A percentile compares a stretch with the other conserved stretches of the same genome.
phyloP scores from a whole-genome alignment of 2,329 filamentous ascomycete genomes.

The Phialophora chinensis region DNA sequence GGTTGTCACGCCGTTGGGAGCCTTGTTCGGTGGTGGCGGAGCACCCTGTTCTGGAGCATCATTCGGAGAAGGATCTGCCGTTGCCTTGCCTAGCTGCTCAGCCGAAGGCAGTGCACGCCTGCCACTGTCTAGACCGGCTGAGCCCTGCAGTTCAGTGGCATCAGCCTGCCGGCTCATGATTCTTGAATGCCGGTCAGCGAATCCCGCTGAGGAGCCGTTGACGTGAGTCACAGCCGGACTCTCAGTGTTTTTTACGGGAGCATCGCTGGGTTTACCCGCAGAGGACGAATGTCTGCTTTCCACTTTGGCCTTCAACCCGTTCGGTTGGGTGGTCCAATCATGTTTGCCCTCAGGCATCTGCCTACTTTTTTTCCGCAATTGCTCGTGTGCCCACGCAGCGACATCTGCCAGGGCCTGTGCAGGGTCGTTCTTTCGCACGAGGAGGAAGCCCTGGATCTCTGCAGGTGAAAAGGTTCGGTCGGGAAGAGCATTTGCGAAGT shows the following conservation, averaged over 20 bases:
- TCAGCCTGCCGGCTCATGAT: background rate
- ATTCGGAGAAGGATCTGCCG: background rate
- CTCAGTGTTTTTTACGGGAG: background rate
- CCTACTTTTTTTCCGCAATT: slow-evolving; percentile 18
- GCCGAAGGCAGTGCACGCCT: background rate
- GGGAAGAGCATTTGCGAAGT: slow-evolving; percentile 54
- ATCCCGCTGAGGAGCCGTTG: background rate
- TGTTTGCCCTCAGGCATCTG: background rate
- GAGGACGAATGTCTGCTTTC: background rate
- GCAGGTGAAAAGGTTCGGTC: slow-evolving; percentile 57
- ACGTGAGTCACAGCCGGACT: background rate
- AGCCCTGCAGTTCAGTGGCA: background rate
- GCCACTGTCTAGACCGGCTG: background rate
- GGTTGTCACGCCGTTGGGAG: background rate
- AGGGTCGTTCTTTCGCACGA: slow-evolving; percentile 57
- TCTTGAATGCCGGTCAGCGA: background rate
- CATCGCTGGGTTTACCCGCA: background rate
- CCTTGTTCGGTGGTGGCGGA: background rate
- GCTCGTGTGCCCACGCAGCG: slow-evolving; percentile 45
- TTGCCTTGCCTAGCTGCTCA: background rate
- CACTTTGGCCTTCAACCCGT: background rate
- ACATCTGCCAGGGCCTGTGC: slow-evolving; percentile 51
- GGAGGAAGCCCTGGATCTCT: slow-evolving; percentile 59
- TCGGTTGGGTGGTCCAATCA: background rate
- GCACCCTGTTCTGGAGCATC: background rate